These are phyloP conservation scores for Ceratobasidium sp. DNA, from an alignment of 1,284 basidiomycete species.

Conservation along the genomic window DNA sequence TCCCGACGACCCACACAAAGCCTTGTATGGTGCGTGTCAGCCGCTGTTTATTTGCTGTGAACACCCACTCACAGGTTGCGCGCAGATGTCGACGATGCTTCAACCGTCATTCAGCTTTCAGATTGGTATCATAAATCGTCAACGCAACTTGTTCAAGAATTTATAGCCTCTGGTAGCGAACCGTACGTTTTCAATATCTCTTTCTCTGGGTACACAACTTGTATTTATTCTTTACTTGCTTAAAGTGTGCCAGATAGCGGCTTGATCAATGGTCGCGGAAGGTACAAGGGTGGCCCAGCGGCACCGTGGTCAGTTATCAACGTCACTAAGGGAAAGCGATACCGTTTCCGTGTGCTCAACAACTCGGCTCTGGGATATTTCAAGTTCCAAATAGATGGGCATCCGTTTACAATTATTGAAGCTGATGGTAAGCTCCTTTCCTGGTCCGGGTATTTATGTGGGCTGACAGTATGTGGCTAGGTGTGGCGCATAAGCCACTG, in stretches of 20 bases:
- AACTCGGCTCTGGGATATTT: constrained; percentile 55
- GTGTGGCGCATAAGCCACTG: constrained; percentile 11
- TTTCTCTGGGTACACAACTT: constrained; percentile 44
- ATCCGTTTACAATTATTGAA: constrained; percentile 55
- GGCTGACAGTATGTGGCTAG: neutral
- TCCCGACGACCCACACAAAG: constrained; percentile 41
- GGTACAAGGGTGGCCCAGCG: constrained; percentile 59
- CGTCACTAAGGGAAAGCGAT: constrained; percentile 58
- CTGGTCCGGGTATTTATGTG: constrained; percentile 25
- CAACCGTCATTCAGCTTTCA: constrained; percentile 59
- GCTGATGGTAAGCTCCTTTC: constrained; percentile 55
- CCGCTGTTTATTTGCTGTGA: neutral
- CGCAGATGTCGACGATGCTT: constrained; percentile 38
- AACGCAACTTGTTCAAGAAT: constrained; percentile 45
- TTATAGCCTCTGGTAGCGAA: constrained; percentile 13
- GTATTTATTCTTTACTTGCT: constrained; percentile 50
- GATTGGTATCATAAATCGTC: constrained; percentile 62
- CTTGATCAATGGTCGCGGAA: constrained; percentile 67
- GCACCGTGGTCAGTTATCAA: constrained; percentile 57
- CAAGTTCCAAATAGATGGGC: constrained; percentile 52
- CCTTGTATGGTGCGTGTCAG: neutral
- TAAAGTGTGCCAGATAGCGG: constrained; percentile 60
- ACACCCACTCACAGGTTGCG: neutral
- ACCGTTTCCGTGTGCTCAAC: constrained; percentile 69
- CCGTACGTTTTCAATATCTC: constrained; percentile 42